Base-by-base conservation (phyloP, 805 yeast species). In the Lipomyces mesembrius region DNA sequence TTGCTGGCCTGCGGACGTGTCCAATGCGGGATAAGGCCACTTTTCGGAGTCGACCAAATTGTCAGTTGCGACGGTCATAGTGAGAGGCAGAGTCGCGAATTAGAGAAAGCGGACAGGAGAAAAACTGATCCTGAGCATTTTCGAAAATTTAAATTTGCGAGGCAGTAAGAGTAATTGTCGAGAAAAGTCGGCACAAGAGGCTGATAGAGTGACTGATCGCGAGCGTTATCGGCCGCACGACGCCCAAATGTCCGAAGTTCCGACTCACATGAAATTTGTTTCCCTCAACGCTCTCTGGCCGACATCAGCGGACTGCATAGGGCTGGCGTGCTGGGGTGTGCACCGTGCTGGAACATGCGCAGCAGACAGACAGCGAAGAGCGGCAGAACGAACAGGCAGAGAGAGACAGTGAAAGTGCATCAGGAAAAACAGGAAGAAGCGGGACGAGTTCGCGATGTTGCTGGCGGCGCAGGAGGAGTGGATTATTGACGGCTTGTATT, bases 1-100 rank as follows among this genome's bases (percentile, higher is more conserved):
- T 20, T 14, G 46, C 25, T 7, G 37, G 22, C 39, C 12, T 29
- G 54, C 59, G 1, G 55, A 6, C 3, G 7, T 12, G 46, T 11
- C 55, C 20, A 55, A 49, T 27, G 22, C 59, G 46, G 51, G 55
- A 22, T 61, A 63, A 9, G 55, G 17, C n/a, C 14, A 9, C 35
- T 62, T 58, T 34, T 62, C 61, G 32, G 49, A 11, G 54, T 51
- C 61, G 12, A 39, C 54, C 27, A 20, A 2, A 6, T 25, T 52
- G 17, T 52, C 55, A 25, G 29, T 22, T 12, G 20, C 32, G 59
- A 12, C 39, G 22, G 55, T 27, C 53, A 29, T 57, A 20, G 65
- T 37, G 29, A 35, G 27, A 22, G 22, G 53, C 2, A 14, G 43
- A 4, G 32, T 11, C 55, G 55, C 14, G n/a, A 12, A 22, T 12